These are phyloP conservation scores for Lizonia empirigonia DNA, from an alignment of 2,329 filamentous ascomycete species.

Conservation along the genomic window DNA sequence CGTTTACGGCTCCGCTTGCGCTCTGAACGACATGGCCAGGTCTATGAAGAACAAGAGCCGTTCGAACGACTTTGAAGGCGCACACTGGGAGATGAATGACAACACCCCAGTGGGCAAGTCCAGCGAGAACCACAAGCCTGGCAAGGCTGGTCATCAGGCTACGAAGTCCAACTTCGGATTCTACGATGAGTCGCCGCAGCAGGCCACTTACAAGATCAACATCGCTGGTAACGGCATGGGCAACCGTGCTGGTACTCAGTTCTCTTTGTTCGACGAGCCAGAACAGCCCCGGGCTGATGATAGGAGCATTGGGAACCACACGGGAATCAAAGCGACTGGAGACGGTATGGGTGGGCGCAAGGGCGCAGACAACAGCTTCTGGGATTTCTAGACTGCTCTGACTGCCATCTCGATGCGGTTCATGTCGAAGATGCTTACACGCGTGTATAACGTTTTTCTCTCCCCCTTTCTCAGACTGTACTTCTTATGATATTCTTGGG, in stretches of 20 bases:
- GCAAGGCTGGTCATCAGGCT: slow-evolving; percentile 66
- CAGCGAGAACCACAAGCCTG: slow-evolving; percentile 49
- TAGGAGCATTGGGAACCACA: slow-evolving; percentile 12
- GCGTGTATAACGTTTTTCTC: slow-evolving; percentile 2
- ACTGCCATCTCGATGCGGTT: not conserved
- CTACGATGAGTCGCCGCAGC: slow-evolving; percentile 37
- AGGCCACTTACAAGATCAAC: slow-evolving; percentile 40
- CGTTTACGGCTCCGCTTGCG: slow-evolving; percentile 43
- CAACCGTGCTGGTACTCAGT: slow-evolving; percentile 43
- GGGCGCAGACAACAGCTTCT: slow-evolving; percentile 37
- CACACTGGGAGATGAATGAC: slow-evolving; percentile 79
- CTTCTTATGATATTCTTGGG: not conserved
- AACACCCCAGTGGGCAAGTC: slow-evolving; percentile 58
- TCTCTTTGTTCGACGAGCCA: slow-evolving; percentile 45
- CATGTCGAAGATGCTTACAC: not conserved
- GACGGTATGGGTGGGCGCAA: slow-evolving; percentile 51
- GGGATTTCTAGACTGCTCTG: slow-evolving; percentile 35
- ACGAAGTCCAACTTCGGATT: slow-evolving; percentile 44
- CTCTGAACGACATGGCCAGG: slow-evolving; percentile 73
- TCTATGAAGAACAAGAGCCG: slow-evolving; percentile 74
- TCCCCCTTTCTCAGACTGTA: not conserved
- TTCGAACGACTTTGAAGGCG: slow-evolving; percentile 74
- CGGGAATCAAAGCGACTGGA: slow-evolving; percentile 40
- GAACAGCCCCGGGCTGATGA: slow-evolving; percentile 33
- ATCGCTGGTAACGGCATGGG: slow-evolving; percentile 50